Base-by-base conservation (phyloP, 2,329 filamentous ascomycete species). In the Aspergillus felis region DNA sequence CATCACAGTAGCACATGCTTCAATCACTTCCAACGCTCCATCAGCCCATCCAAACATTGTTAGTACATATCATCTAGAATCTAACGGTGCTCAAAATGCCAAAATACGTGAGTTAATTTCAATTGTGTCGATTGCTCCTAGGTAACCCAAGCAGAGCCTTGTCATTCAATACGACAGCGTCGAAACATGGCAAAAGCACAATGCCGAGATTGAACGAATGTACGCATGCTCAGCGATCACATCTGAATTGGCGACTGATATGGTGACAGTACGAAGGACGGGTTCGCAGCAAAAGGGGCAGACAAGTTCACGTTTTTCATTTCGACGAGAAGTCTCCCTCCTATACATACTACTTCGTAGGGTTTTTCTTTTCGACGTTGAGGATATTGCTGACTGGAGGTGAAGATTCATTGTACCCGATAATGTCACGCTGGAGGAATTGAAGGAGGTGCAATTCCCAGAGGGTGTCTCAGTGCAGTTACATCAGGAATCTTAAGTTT, bases 301-400 rank as follows among this genome's bases (percentile, higher is more conserved):
- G 60, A 51, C 9, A 57, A 60, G 9, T 55, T 57, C 12, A 54
- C 59, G 1, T 42, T 57, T 24, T 64, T 62, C 29, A 57, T 62
- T 27, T 61, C 62, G 4, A 64, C 58, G 38, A 25, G 51, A 44
- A 64, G 58, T 28, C 32, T 62, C 9, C 62, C 60, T 8, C 62
- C 62, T 2, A 50, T 56, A n/a, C 62, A 64, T 53, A 56, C 55
- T 5, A 62, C 58, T 1, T 61, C 55, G 62, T 64, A 57, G 20
- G 61, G 24, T 8, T 54, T 54, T 17, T 42, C 17, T 35, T 17
- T 35, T 14, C 5, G 9, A 12, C 17, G 29, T 48, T 27, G 28
- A 25, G 38, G 14, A 12, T 24, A 14, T 47, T 47, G 25, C 22
- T 48, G 25, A 47, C 27, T 8, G 52, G 12, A 10, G 14, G 12